Percentiles rank a stretch among this genome's conserved stretches.
Conservation (phyloP, 2,329 filamentous ascomycete species). For the Remersonia thermophila region DNA sequence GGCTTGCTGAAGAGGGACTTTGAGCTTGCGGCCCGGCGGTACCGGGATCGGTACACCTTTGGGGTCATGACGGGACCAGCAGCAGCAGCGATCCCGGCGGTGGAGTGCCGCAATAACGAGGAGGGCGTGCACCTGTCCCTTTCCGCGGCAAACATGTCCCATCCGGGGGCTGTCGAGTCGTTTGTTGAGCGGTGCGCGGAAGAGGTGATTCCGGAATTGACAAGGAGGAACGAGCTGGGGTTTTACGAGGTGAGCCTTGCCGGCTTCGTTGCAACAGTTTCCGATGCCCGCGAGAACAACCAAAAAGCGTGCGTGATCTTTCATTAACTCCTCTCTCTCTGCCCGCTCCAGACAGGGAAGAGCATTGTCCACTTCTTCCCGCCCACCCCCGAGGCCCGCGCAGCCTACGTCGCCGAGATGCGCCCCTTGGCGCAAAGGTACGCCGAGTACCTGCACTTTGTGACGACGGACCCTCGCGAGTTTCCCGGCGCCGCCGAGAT, state of each 20-base stretch:
- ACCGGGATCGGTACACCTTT: slow-evolving; percentile 31
- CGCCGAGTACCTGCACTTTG: slow-evolving; percentile 34
- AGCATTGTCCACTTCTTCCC: slow-evolving; percentile 26
- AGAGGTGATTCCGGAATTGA: slow-evolving; percentile 32
- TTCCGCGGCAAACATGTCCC: slow-evolving; percentile 21
- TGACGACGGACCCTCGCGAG: slow-evolving; percentile 33
- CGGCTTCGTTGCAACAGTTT: too few species aligned
- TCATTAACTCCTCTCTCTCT: slow-evolving; percentile 1
- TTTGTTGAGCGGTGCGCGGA: slow-evolving; percentile 28
- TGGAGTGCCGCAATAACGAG: slow-evolving; percentile 30
- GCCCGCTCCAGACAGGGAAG: slow-evolving; percentile 15
- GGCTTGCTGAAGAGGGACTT: slow-evolving; percentile 21
- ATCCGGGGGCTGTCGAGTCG: slow-evolving; percentile 23
- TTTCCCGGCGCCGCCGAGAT: slow-evolving; percentile 31
- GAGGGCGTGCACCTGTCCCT: slow-evolving; percentile 23
- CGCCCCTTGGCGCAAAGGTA: slow-evolving; percentile 32
- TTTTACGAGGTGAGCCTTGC: slow-evolving; percentile 24
- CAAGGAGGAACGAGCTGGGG: slow-evolving; percentile 31
- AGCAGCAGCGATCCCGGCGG: slow-evolving; percentile 5
- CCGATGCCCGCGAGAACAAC: too few species aligned
- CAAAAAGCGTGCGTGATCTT: too few species aligned
- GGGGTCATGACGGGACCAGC: slow-evolving; percentile 19
- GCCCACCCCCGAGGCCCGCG: slow-evolving; percentile 19
- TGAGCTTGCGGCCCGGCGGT: slow-evolving; percentile 22
- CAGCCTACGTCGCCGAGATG: slow-evolving; percentile 25